These are phyloP conservation scores for Pisolithus marmoratus DNA, from an alignment of 768 basidiomycete genomes.

Conservation along the genomic window DNA sequence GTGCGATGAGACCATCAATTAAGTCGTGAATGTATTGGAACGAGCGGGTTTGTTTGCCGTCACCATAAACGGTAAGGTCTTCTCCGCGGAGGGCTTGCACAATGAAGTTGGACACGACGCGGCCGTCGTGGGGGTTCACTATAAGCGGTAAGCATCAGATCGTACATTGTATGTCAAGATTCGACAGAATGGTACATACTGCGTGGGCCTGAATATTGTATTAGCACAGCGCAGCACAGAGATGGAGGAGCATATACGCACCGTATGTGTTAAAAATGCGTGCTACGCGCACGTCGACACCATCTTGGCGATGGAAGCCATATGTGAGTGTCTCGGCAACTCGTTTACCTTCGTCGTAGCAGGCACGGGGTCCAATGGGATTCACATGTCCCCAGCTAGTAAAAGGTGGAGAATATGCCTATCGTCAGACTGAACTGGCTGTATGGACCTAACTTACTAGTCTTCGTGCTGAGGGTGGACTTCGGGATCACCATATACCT, in stretches of 20 bases:
- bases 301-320: conserved; percentile 91
- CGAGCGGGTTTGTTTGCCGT: conserved; percentile 89
- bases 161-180: neutral
- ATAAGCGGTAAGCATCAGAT: neutral
- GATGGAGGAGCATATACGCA: conserved; percentile 9
- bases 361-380: conserved; percentile 97
- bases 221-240: neutral
- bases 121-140: conserved; percentile 97
- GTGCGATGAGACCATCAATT: conserved; percentile 83
- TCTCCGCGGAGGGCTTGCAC: conserved; percentile 94
- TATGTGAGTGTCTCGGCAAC: conserved; percentile 98
- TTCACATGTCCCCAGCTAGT: conserved; percentile 96
- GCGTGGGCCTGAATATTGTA: conserved; percentile 42
- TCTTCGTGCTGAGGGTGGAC: conserved; percentile 97
- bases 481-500: conserved; percentile 98
- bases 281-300: conserved; percentile 93
- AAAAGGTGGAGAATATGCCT: conserved; percentile 11
- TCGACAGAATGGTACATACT: conserved; percentile 48
- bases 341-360: conserved; percentile 99
- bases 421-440: neutral
- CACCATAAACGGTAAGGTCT: conserved; percentile 96
- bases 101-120: conserved; percentile 98
- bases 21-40: conserved; percentile 99
- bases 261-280: conserved; percentile 99
- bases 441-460: conserved; percentile 53